Evolutionary conservation across 2,329 filamentous ascomycete species (phyloP).

Genomic region (Curvularia hawaiiensis): DNA sequence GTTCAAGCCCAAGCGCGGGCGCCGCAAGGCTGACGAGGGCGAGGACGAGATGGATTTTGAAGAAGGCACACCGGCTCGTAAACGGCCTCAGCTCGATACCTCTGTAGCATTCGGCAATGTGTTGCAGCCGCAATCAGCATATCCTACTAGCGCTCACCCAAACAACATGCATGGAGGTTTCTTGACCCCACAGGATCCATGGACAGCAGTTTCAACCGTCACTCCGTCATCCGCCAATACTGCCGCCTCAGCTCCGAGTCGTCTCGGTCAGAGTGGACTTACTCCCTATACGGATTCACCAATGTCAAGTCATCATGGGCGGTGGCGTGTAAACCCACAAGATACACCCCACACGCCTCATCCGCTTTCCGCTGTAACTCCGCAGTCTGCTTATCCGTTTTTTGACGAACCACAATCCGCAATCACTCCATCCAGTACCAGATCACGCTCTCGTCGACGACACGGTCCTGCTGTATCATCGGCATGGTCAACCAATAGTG

Average conservation of each 20-base stretch:
- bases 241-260: conserved; percentile 41
- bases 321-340: conserved; percentile 60
- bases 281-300: conserved; percentile 52
- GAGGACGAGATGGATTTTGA: conserved; percentile 61
- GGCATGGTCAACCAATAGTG: conserved; percentile 76
- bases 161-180: conserved; percentile 57
- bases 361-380: conserved; percentile 79
- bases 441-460: conserved; percentile 62
- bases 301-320: conserved; percentile 49
- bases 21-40: conserved; percentile 65
- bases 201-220: conserved; percentile 48
- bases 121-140: conserved; percentile 53
- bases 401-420: conserved; percentile 73
- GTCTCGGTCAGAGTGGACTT: conserved; percentile 40
- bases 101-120: conserved; percentile 49
- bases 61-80: conserved; percentile 51
- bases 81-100: conserved; percentile 66
- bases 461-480: conserved; percentile 90
- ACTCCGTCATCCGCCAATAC: conserved; percentile 47
- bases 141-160: conserved; percentile 61
- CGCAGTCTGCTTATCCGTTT: conserved; percentile 58
- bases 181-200: conserved; percentile 51
- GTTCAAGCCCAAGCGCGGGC: conserved; percentile 64
- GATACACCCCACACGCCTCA: conserved; percentile 71
- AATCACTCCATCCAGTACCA: conserved; percentile 64